Percentiles rank a stretch among this genome's conserved stretches.
Conservation (phyloP, 768 basidiomycete species). For the Russula emetica region DNA sequence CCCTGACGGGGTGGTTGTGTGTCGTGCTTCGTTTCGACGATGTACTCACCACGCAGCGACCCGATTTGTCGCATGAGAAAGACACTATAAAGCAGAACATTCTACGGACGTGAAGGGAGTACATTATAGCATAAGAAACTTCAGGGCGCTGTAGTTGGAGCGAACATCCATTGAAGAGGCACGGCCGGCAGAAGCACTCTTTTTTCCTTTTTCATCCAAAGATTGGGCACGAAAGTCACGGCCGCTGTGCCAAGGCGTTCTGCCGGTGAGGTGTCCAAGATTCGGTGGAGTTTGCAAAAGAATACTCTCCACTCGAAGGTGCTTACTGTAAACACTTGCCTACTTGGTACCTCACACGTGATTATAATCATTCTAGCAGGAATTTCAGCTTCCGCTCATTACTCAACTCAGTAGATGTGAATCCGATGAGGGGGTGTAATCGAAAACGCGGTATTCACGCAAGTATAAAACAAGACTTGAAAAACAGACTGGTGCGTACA, state of each 20-base stretch:
- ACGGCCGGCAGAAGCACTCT: not conserved
- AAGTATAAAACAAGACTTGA: slow-evolving; percentile 10
- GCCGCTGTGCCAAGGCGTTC: not conserved
- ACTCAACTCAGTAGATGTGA: slow-evolving; percentile 14
- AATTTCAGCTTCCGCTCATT: slow-evolving; percentile 15
- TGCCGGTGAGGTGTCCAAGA: not conserved
- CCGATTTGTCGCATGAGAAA: not conserved
- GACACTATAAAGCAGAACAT: not conserved
- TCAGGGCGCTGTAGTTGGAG: not conserved
- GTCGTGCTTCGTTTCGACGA: not conserved
- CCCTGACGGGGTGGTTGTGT: not conserved
- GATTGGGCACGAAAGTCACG: not conserved
- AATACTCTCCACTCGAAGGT: too few species aligned
- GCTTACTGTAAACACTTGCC: too few species aligned
- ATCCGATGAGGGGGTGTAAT: slow-evolving; percentile 27
- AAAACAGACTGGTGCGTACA: slow-evolving; percentile 30
- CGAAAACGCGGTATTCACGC: slow-evolving; percentile 22
- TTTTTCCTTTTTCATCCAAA: not conserved
- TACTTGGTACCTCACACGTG: too few species aligned
- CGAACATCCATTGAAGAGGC: not conserved
- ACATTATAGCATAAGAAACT: too few species aligned
- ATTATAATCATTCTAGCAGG: not conserved
- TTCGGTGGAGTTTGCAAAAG: too few species aligned
- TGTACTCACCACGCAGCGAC: not conserved
- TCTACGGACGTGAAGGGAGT: not conserved